Evolutionary conservation across 2,329 filamentous ascomycete species (phyloP).

Genomic region (Claviceps sp.): DNA sequence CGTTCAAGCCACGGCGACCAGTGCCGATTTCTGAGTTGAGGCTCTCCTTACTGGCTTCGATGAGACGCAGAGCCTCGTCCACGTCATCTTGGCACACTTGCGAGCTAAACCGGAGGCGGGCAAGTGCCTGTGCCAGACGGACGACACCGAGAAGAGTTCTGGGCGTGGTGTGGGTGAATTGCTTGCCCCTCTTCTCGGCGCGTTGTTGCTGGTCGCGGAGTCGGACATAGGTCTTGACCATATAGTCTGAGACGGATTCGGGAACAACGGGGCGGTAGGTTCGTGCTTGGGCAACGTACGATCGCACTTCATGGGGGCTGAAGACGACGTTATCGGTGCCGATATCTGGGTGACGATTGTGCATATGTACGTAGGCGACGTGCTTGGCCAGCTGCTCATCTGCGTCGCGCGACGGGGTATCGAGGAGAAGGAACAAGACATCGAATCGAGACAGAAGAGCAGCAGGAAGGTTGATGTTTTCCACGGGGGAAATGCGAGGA

Average conservation of each 20-base stretch:
- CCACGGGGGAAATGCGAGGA: slow-evolving; percentile 88
- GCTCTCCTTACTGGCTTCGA: slow-evolving; percentile 88
- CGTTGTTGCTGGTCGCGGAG: slow-evolving; percentile 86
- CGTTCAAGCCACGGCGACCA: slow-evolving; percentile 56
- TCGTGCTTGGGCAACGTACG: slow-evolving; percentile 87
- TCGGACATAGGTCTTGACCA: slow-evolving; percentile 91
- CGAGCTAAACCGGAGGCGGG: slow-evolving; percentile 77
- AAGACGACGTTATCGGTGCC: slow-evolving; percentile 56
- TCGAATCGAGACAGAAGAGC: slow-evolving; percentile 95
- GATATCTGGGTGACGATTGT: slow-evolving; percentile 79
- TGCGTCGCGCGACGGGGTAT: slow-evolving; percentile 77
- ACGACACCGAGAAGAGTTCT: slow-evolving; percentile 88
- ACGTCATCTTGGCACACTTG: slow-evolving; percentile 84
- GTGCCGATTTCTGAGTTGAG: slow-evolving; percentile 57
- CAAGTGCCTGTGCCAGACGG: slow-evolving; percentile 85
- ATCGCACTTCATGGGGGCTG: slow-evolving; percentile 81
- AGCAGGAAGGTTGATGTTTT: slow-evolving; percentile 98
- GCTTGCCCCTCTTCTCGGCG: slow-evolving; percentile 80
- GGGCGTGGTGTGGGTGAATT: slow-evolving; percentile 87
- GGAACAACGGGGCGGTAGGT: slow-evolving; percentile 81
- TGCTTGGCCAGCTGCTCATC: slow-evolving; percentile 92
- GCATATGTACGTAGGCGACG: slow-evolving; percentile 94
- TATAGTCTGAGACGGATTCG: slow-evolving; percentile 79
- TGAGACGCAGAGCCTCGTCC: slow-evolving; percentile 80
- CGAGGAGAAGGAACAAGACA: slow-evolving; percentile 88